Evolutionary conservation across 1,139 yeast species (phyloP), one percentile per base, ranked within the genome.

Genomic region (Yamadazyma buinensis): DNA sequence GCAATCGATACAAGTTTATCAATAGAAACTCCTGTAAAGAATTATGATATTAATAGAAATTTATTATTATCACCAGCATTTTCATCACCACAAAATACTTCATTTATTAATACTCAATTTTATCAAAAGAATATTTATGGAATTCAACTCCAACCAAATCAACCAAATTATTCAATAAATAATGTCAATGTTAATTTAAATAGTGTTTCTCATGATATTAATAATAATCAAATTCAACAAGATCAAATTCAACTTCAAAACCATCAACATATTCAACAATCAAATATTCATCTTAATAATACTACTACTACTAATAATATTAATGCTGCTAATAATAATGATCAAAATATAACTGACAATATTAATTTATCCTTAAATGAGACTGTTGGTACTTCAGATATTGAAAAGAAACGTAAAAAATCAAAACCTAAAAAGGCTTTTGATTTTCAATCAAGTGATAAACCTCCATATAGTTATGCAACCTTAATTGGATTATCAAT

Each of bases 391-490:
- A 38, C 41, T 33, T 43, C 49, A 41, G 38, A 35, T 9, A 25
- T 35, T 9, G 38, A 35, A 23, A 41, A 50, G 44, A 46, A 45
- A 34, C 32, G 30, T 33, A 47, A 44, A 35, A 36, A 35, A 19
- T 38, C 46, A 28, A 47, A 46, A 37, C 40, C 41, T 8, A 37
- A 46, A 42, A 44, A 37, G 42, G 45, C 38, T 38, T 56, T 66
- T 51, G 59, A 67, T 49, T 54, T 67, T 35, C 54, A 59, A 53
- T 72, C 82, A 44, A 45, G 59, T 43, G 61, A 66, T 42, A 92
- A 94, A 58, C 98, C 98, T 3, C 96, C 96, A 2, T 90, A 81
- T 52, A 86, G 96, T 4, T 92, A 92, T 55, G 98, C 98, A 7
- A 83, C 92, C 27, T 70, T 92, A 42, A 92, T 92, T 43, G 97